Evolutionary conservation across 805 yeast species (phyloP), one percentile per base, ranked within the genome.

Genomic region (Candida ortonii): DNA sequence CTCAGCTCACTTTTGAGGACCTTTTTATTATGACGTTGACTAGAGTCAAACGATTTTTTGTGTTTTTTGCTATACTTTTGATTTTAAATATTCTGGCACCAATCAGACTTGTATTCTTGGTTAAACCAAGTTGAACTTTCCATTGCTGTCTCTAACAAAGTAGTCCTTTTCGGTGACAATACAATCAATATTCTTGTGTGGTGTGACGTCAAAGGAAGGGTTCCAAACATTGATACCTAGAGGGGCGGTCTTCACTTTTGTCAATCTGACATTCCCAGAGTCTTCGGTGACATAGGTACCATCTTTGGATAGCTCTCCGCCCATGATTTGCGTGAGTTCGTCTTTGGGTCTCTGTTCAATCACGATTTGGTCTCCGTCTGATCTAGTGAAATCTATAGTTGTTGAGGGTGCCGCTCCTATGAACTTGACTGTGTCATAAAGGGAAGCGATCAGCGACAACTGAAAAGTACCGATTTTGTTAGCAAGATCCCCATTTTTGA

Each of bases 401-500:
- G 97, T 88, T 28, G 76, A 84, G 32, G 97, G 97, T 1, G 97
- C 97, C 18, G 96, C 97, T 7, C 93, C 96, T 28, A 86, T 78
- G 50, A 93, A 90, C 53, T 81, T 82, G 49, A 89, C 78, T 6
- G 76, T 80, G 36, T 72, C 72, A 33, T 74, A 73, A 41, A 65
- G 67, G 39, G 80, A 72, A 13, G 95, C 80, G 38, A 87, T 64
- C 9, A 81, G 67, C 0, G 97, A 83, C 44, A 90, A 64, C 62
- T 89, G 97, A 62, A 78, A 85, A 0, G 97, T 93, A 15, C 98
- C 98, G 33, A 90, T 90, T 64, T 90, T 90, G 64, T 90, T 90
- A 1, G 97, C 97, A 19, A 96, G 79, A 55, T 90, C 98, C 33
- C 98, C 98, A 56, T 90, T 90, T 18, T 71, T 68, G 3, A 89